phyloP scores from a whole-genome alignment of 2,329 filamentous ascomycete species.

The Akanthomyces dipterigenus region DNA sequence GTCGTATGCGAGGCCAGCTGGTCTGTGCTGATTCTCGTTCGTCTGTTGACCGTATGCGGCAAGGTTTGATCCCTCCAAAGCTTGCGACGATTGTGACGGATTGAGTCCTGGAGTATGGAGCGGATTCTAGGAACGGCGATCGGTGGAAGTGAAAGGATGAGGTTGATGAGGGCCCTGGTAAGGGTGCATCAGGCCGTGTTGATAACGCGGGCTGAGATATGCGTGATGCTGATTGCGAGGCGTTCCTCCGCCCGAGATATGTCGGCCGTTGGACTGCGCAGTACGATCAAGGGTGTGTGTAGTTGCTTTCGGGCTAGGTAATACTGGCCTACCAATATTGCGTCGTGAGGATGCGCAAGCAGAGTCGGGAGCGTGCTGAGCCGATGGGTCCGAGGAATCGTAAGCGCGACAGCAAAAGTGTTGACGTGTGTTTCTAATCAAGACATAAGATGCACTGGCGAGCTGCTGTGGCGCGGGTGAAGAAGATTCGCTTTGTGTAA shows the following conservation, averaged over 20 bases:
- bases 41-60: not conserved
- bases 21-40: not conserved
- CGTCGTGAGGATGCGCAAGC: not conserved
- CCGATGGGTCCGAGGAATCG: not conserved
- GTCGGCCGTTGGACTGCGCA: not conserved
- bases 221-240: not conserved
- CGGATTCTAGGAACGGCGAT: not conserved
- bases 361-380: not conserved
- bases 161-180: not conserved
- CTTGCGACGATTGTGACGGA: not conserved
- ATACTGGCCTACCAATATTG: constrained; percentile 8
- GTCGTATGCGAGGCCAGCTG: not conserved
- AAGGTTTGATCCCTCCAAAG: not conserved
- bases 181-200: constrained; percentile 5
- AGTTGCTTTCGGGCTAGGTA: not conserved
- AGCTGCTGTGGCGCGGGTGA: not conserved
- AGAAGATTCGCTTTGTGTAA: not conserved
- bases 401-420: not conserved
- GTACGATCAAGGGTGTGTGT: not conserved
- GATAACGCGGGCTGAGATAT: not conserved
- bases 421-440: not conserved
- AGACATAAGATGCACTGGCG: not conserved
- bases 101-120: not conserved
- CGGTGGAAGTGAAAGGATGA: not conserved
- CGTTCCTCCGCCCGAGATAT: not conserved